phyloP scores from a whole-genome alignment of 139 green algal genomes.

The Chlorella sp. region DNA sequence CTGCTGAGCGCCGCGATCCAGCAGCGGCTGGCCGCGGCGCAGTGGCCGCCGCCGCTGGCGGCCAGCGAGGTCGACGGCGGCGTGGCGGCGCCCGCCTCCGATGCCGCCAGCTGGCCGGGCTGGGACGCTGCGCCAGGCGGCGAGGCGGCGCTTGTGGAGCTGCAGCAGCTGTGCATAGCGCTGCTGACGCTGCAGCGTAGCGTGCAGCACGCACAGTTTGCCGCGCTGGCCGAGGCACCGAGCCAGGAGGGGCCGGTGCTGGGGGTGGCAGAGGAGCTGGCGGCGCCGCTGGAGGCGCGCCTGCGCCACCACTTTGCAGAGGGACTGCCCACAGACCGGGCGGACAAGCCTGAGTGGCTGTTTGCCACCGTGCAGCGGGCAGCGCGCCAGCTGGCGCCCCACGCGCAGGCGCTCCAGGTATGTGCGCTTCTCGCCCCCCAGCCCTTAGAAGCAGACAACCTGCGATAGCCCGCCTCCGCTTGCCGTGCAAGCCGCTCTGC shows the following conservation, averaged over 20 bases:
- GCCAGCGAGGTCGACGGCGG: not conserved
- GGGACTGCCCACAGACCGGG: slow-evolving; percentile 38
- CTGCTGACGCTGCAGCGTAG: slow-evolving; percentile 37
- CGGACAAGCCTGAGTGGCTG: slow-evolving; percentile 54
- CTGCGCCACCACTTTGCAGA: slow-evolving; percentile 45
- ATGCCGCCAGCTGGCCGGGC: not conserved
- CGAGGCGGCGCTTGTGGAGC: not conserved
- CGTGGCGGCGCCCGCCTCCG: not conserved
- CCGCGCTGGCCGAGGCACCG: not conserved
- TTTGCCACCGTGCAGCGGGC: slow-evolving; percentile 38
- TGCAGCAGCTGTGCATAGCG: slow-evolving; percentile 34
- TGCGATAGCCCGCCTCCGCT: not conserved
- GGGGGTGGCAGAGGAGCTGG: slow-evolving; percentile 49
- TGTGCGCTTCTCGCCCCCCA: slow-evolving; percentile 5
- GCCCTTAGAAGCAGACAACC: no score
- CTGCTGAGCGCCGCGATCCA: slow-evolving; percentile 11
- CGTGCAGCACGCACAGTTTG: slow-evolving; percentile 19
- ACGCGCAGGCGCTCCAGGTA: slow-evolving; percentile 38
- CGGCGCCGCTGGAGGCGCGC: slow-evolving; percentile 12
- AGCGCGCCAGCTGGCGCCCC: slow-evolving; percentile 12
- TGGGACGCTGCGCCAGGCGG: slow-evolving; percentile 7
- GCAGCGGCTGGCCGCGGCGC: not conserved
- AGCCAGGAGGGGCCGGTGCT: slow-evolving; percentile 36
- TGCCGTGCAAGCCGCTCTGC: not conserved
- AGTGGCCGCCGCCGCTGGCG: slow-evolving; percentile 30